phyloP scores from a whole-genome alignment of 1,139 yeast genomes.

The Kodamaea derodonti region DNA sequence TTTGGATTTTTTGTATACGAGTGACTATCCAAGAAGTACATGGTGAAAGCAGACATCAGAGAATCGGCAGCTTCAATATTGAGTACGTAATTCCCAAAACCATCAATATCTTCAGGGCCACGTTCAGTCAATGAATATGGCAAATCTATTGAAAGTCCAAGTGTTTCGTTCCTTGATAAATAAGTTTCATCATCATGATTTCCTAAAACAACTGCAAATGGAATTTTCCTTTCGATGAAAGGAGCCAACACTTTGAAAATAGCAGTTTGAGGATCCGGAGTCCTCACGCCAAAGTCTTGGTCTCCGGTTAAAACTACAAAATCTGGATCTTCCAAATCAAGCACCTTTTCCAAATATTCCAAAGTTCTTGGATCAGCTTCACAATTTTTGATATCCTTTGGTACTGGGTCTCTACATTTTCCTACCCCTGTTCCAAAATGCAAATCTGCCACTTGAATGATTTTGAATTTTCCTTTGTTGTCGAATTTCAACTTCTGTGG shows the following conservation, averaged over 20 bases:
- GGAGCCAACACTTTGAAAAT: conserved; percentile 75
- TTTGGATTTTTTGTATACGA: conserved; percentile 63
- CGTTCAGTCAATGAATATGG: conserved; percentile 63
- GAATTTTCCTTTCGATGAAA: conserved; percentile 59
- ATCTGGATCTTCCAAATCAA: conserved; percentile 75
- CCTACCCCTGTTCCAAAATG: conserved; percentile 82
- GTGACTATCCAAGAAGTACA: conserved; percentile 84
- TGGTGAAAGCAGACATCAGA: conserved; percentile 47
- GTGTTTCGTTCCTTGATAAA: conserved; percentile 54
- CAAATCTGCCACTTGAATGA: conserved; percentile 81
- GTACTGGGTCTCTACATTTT: conserved; percentile 66
- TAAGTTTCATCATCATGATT: conserved; percentile 85
- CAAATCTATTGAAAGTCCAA: conserved; percentile 49
- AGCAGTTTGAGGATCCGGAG: conserved; percentile 79
- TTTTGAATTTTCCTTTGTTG: conserved; percentile 55
- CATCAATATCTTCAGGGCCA: conserved; percentile 67
- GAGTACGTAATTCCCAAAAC: conserved; percentile 74
- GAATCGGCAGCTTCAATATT: conserved; percentile 41
- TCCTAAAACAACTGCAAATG: conserved; percentile 79
- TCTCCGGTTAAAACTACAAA: conserved; percentile 85
- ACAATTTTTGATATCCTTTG: conserved; percentile 46
- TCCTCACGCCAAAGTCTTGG: conserved; percentile 65
- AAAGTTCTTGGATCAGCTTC: conserved; percentile 72
- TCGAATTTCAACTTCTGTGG: conserved; percentile 24
- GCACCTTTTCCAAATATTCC: conserved; percentile 54